Percentiles rank a stretch among this genome's conserved stretches.
These are phyloP conservation scores for Candida ficus DNA, from an alignment of 805 yeast species.

Conservation along the genomic window DNA sequence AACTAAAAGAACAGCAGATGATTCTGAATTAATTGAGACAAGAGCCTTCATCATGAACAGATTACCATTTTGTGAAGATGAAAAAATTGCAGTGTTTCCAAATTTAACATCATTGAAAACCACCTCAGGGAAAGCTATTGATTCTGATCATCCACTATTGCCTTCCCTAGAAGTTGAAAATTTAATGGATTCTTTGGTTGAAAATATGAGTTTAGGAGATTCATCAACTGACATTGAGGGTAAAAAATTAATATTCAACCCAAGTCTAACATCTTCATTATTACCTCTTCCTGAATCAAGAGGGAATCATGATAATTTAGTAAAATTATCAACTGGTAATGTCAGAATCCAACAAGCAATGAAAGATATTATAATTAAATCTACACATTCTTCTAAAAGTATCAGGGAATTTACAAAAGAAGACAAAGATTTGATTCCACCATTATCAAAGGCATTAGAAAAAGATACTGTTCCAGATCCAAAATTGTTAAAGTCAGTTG, in stretches of 20 bases:
- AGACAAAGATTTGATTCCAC: conserved; percentile 23
- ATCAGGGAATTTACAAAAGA: conserved; percentile 12
- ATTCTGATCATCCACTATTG: conserved; percentile 22
- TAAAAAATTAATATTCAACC: conserved; percentile 16
- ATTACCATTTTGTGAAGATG: conserved; percentile 75
- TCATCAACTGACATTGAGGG: conserved; percentile 22
- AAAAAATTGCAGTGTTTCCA: conserved; percentile 51
- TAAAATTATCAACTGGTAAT: conserved; percentile 20
- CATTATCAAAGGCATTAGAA: conserved; percentile 20
- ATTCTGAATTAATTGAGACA: conserved; percentile 14
- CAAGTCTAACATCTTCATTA: conserved; percentile 11
- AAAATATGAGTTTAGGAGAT: conserved; percentile 40
- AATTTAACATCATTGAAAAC: conserved; percentile 31
- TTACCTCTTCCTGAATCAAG: conserved; percentile 11
- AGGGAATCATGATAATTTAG: conserved; percentile 22
- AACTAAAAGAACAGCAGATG: conserved; percentile 21
- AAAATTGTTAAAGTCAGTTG: conserved; percentile 7
- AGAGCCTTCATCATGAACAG: conserved; percentile 46
- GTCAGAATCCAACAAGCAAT: conserved; percentile 19
- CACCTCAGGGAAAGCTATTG: conserved; percentile 24
- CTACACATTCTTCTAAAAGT: conserved; percentile 2
- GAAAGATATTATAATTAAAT: conserved; percentile 13
- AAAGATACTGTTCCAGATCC: conserved; percentile 17
- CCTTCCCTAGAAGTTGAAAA: conserved; percentile 36
- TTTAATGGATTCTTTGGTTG: conserved; percentile 40